Evolutionary conservation across 129 eudicot genomes (phyloP).

Genomic region (Flaveria sonorensis): DNA sequence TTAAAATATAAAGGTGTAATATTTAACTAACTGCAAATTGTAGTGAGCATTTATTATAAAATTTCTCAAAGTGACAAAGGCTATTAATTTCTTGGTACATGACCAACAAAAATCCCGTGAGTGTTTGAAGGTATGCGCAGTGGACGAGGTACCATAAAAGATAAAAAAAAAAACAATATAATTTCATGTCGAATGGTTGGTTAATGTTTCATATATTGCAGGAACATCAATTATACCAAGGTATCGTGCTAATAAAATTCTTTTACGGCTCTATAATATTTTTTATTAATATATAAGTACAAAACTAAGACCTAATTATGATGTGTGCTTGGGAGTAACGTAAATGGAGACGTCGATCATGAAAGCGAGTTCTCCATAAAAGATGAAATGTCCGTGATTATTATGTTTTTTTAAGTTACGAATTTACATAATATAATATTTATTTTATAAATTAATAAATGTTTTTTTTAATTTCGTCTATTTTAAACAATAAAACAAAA

Average conservation of each 20-base stretch:
- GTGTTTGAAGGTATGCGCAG: constrained; percentile 1
- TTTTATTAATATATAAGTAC: background rate
- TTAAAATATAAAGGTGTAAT: background rate
- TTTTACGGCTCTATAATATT: background rate
- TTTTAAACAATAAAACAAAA: too few species aligned
- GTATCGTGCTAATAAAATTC: background rate
- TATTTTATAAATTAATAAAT: background rate
- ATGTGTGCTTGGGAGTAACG: constrained; percentile 11
- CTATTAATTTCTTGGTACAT: constrained; percentile 6
- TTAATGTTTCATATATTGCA: background rate
- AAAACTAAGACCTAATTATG: constrained; percentile 15
- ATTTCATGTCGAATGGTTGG: constrained; percentile 13
- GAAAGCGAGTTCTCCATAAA: background rate
- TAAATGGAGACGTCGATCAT: constrained; percentile 4
- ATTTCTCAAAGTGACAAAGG: too few species aligned
- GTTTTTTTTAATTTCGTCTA: background rate
- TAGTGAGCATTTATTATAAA: background rate
- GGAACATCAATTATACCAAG: constrained; percentile 23
- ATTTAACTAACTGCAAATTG: background rate
- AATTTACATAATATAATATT: too few species aligned
- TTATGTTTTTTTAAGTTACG: background rate
- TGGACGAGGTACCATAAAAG: constrained; percentile 1
- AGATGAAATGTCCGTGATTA: background rate
- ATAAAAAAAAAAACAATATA: background rate
- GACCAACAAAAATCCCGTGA: constrained; percentile 19